Percentiles rank a stretch among this genome's conserved stretches.
Evolutionary conservation across 148 eudicot species (phyloP).

Genomic region (Rhododendron ferrugineum): DNA sequence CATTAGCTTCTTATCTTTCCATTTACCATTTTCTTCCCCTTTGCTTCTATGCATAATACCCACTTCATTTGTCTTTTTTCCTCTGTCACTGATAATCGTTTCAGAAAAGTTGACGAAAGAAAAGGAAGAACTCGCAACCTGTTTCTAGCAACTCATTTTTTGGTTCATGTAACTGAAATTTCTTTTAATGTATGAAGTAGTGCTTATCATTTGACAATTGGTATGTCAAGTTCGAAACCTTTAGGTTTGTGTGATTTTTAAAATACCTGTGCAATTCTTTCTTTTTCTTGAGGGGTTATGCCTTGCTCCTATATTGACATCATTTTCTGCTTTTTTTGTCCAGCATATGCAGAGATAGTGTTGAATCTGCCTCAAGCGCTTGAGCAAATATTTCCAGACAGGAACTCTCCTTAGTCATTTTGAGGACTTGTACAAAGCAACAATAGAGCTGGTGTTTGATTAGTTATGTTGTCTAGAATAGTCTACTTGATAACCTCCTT

Average conservation of each 20-base stretch:
- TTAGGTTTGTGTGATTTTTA: neutral
- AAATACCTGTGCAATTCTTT: neutral
- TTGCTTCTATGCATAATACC: neutral
- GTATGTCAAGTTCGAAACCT: neutral
- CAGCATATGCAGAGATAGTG: slow-evolving; percentile 94
- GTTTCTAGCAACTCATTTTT: neutral
- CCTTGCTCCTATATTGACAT: neutral
- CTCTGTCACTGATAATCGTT: neutral
- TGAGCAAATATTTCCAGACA: slow-evolving; percentile 35
- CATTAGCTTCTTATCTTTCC: neutral
- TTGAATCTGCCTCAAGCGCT: slow-evolving; percentile 75
- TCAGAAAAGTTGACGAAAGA: neutral
- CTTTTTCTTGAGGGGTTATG: neutral
- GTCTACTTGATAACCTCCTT: neutral
- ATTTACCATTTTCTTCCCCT: neutral
- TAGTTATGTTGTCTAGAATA: neutral
- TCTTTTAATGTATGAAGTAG: neutral
- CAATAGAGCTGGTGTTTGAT: neutral
- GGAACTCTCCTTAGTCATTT: neutral
- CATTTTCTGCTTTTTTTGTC: slow-evolving; percentile 8
- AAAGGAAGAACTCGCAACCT: neutral
- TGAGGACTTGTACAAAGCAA: neutral
- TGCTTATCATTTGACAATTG: neutral
- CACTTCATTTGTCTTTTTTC: neutral
- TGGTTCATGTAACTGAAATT: neutral